Conservation (phyloP, 345 rosid species). For the Salix suchowensis region DNA sequence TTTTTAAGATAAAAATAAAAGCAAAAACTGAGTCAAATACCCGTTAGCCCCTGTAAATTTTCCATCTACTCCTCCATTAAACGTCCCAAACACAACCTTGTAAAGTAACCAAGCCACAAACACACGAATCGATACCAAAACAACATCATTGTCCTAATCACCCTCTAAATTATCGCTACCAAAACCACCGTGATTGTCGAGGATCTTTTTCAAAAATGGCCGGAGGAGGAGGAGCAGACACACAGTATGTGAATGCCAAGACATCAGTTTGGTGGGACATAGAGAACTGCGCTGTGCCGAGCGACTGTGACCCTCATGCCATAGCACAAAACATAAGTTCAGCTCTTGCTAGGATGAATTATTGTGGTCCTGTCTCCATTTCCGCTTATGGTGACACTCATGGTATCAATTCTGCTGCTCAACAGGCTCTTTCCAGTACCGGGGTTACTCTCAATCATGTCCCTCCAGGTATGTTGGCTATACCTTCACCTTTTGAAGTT, state of each 20-base stretch:
- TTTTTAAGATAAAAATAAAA: no score
- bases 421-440: conserved; percentile 81
- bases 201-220: not conserved
- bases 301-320: conserved; percentile 57
- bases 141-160: not conserved
- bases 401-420: conserved; percentile 52
- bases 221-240: conserved; percentile 39
- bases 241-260: conserved; percentile 65
- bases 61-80: no score
- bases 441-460: conserved; percentile 88
- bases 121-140: not conserved
- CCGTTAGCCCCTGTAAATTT: no score
- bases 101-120: no score
- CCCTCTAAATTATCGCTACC: not conserved
- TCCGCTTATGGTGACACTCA: conserved; percentile 85
- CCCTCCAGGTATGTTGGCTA: conserved; percentile 52
- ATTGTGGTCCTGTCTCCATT: conserved; percentile 75
- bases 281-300: conserved; percentile 83
- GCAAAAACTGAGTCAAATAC: no score
- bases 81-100: no score
- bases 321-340: conserved; percentile 89
- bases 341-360: conserved; percentile 61
- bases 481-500: not conserved
- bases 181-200: no score
- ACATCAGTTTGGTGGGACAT: conserved; percentile 97